These are phyloP conservation scores for Mortierella antarctica DNA, from an alignment of 192 early-diverging fungal species.

Conservation along the genomic window DNA sequence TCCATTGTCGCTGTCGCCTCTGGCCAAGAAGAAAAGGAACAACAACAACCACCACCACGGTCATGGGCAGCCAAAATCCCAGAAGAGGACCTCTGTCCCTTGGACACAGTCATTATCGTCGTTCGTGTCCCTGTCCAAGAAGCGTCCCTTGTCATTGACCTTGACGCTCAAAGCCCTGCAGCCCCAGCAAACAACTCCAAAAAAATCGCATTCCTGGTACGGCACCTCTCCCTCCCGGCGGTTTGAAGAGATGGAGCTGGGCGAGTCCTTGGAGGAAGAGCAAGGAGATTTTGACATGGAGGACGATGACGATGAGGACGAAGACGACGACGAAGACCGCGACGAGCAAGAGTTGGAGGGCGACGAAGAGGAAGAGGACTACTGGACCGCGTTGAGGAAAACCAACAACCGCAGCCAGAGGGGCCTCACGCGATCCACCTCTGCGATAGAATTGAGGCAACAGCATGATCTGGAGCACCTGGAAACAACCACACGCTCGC, in stretches of 20 bases:
- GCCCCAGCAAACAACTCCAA: no score
- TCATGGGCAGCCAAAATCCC: conserved; percentile 5
- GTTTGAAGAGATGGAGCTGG: conserved; percentile 42
- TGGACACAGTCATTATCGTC: conserved; percentile 13
- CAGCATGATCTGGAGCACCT: background rate
- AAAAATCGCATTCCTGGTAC: background rate
- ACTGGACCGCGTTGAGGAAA: conserved; percentile 25
- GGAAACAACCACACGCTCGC: no score
- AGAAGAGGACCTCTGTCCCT: background rate
- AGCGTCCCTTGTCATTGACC: background rate
- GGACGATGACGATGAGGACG: background rate
- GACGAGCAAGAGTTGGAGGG: conserved; percentile 6
- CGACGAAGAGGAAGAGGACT: conserved; percentile 15
- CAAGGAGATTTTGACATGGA: background rate
- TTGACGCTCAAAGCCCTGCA: background rate
- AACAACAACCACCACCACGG: background rate
- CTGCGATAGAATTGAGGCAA: background rate
- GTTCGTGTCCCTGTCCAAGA: background rate
- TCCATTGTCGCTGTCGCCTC: background rate
- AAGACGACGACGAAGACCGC: background rate
- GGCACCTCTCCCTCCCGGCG: conserved; percentile 10
- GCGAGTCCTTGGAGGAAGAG: background rate
- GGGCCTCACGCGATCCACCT: background rate
- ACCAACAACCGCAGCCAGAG: conserved; percentile 8
- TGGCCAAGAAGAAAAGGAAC: background rate